Percentiles rank a stretch among this genome's conserved stretches.
phyloP scores from a whole-genome alignment of 306 rosid genomes.

The Prunus mongolica region DNA sequence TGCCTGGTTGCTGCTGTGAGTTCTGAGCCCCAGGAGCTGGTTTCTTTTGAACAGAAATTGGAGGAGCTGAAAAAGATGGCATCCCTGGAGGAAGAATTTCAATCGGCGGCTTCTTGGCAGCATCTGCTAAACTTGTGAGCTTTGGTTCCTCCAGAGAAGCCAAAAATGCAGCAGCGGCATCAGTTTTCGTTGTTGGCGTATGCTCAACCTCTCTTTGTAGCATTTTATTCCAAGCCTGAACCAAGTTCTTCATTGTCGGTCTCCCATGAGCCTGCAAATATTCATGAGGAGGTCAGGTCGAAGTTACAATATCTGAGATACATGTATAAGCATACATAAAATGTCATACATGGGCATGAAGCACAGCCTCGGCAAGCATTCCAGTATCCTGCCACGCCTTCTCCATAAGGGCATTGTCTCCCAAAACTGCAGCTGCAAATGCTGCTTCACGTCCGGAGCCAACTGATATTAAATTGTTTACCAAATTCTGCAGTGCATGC shows the following conservation, averaged over 20 bases:
- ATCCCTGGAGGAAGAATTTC: constrained; percentile 97
- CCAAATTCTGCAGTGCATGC: constrained; percentile 64
- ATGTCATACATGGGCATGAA: constrained; percentile 82
- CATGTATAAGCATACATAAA: constrained; percentile 13
- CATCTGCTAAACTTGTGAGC: constrained; percentile 90
- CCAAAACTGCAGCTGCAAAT: constrained; percentile 92
- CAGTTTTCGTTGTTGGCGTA: constrained; percentile 59
- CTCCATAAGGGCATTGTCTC: constrained; percentile 97
- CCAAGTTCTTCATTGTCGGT: constrained; percentile 87
- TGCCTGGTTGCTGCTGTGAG: constrained; percentile 53
- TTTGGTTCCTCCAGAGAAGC: constrained; percentile 95
- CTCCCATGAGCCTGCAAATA: constrained; percentile 88
- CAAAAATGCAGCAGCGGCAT: constrained; percentile 85
- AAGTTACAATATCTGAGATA: constrained; percentile 9
- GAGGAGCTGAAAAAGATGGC: constrained; percentile 61
- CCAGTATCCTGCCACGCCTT: constrained; percentile 99
- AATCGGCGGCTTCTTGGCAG: constrained; percentile 88
- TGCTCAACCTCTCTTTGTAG: constrained; percentile 91
- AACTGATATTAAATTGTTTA: constrained; percentile 73
- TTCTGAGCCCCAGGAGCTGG: constrained; percentile 53
- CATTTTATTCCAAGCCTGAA: constrained; percentile 87
- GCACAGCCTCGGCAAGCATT: constrained; percentile 98
- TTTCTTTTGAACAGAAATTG: constrained; percentile 72
- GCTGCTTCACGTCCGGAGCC: constrained; percentile 99
- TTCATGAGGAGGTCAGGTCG: constrained; percentile 20